Conservation (phyloP, 257 asterid species). For the Solanum pimpinellifolium region DNA sequence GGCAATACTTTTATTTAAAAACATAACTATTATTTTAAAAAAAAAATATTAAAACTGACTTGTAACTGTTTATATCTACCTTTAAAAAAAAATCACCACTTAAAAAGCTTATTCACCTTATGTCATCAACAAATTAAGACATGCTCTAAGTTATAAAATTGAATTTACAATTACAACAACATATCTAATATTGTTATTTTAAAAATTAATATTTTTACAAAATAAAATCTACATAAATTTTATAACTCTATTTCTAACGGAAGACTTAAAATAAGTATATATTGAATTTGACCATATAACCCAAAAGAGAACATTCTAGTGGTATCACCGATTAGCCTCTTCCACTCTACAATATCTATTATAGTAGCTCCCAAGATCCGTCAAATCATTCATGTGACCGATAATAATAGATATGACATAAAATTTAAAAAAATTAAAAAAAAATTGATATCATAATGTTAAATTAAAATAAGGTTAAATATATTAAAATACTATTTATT, state of each 20-base stretch:
- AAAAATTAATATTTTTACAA: too few relatives aligned
- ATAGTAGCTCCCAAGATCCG: not conserved
- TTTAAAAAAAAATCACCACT: not conserved
- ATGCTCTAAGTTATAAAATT: too few relatives aligned
- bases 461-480: too few relatives aligned
- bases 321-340: not conserved
- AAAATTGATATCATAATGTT: rapidly evolving
- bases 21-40: too few relatives aligned
- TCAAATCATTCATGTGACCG: not conserved
- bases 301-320: not conserved
- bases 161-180: too few relatives aligned
- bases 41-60: too few relatives aligned
- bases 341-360: not conserved
- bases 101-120: not conserved
- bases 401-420: too few relatives aligned
- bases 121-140: not conserved
- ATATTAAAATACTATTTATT: too few relatives aligned
- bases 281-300: not conserved
- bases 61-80: not conserved
- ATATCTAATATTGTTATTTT: too few relatives aligned
- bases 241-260: not conserved
- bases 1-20: too few relatives aligned
- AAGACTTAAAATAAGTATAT: not conserved
- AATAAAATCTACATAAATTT: too few relatives aligned
- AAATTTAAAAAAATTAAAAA: too few relatives aligned